Conservation (phyloP, 257 asterid species). For the Rubia yunnanensis region DNA sequence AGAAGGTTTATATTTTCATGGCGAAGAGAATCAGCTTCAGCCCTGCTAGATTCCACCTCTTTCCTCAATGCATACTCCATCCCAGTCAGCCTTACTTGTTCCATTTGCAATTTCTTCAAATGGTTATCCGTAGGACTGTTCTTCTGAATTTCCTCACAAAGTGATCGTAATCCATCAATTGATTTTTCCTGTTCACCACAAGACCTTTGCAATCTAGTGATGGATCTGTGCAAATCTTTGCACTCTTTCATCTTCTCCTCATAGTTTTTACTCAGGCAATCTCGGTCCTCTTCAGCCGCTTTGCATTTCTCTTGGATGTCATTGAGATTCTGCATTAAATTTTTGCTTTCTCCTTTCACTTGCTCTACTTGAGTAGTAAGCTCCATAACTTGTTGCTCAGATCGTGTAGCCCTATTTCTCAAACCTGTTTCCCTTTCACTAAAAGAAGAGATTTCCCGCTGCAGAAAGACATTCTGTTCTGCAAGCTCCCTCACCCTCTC, state of each 20-base stretch:
- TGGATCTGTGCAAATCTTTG: slow-evolving; percentile 74
- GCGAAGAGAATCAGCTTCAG: slow-evolving; percentile 73
- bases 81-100: slow-evolving; percentile 77
- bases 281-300: slow-evolving; percentile 64
- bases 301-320: slow-evolving; percentile 53
- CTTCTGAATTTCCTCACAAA: slow-evolving; percentile 70
- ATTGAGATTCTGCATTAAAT: slow-evolving; percentile 42
- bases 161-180: slow-evolving; percentile 68
- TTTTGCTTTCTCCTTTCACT: slow-evolving; percentile 42
- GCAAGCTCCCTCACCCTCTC: slow-evolving; percentile 94
- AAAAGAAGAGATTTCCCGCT: slow-evolving; percentile 71
- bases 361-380: slow-evolving; percentile 44
- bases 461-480: slow-evolving; percentile 90
- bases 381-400: slow-evolving; percentile 56
- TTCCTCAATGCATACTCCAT: slow-evolving; percentile 84
- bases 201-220: slow-evolving; percentile 70
- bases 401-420: slow-evolving; percentile 33
- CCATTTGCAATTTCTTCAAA: slow-evolving; percentile 52
- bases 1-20: slow-evolving; percentile 75
- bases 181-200: slow-evolving; percentile 89
- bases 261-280: slow-evolving; percentile 52
- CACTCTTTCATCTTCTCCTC: slow-evolving; percentile 72
- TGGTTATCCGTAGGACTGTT: slow-evolving; percentile 43
- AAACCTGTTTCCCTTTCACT: slow-evolving; percentile 54
- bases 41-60: slow-evolving; percentile 70